Conservation (phyloP, 768 basidiomycete species). For the Asterophora parasitica region DNA sequence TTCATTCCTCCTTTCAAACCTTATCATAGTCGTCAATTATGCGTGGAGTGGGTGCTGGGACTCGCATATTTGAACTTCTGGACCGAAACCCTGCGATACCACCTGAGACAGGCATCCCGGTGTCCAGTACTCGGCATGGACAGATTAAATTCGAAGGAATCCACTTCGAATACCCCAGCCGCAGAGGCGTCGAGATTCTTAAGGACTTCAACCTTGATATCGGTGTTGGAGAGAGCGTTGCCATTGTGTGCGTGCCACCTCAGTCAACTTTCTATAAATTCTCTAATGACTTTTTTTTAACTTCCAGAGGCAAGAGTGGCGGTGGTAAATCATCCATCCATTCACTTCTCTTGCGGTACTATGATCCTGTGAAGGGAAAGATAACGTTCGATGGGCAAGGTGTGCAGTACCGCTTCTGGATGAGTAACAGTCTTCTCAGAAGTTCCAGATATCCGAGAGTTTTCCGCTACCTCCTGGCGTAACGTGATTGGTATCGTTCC, state of each 20-base stretch:
- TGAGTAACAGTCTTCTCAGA: conserved; percentile 1
- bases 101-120: conserved; percentile 51
- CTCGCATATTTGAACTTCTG: conserved; percentile 90
- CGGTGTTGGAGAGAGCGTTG: conserved; percentile 81
- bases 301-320: conserved; percentile 73
- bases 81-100: conserved; percentile 76
- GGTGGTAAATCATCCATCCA: conserved; percentile 93
- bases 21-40: conserved; percentile 76
- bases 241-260: conserved; percentile 74
- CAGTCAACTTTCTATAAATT: not conserved
- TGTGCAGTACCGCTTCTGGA: conserved; percentile 24
- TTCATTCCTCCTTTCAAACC: conserved; percentile 24
- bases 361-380: conserved; percentile 79
- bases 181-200: conserved; percentile 75
- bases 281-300: too few relatives aligned
- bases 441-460: conserved; percentile 74
- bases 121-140: conserved; percentile 58
- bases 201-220: conserved; percentile 81
- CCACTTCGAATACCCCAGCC: conserved; percentile 85
- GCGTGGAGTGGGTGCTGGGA: conserved; percentile 93
- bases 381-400: conserved; percentile 86
- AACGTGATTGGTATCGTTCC: conserved; percentile 89
- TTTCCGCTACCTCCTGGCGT: conserved; percentile 84
- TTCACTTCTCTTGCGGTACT: conserved; percentile 81
- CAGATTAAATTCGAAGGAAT: conserved; percentile 78